A percentile compares a stretch with the other conserved stretches of the same genome.
Evolutionary conservation across 2,329 filamentous ascomycete species (phyloP).

Genomic region (Arthrinium puccinioides): DNA sequence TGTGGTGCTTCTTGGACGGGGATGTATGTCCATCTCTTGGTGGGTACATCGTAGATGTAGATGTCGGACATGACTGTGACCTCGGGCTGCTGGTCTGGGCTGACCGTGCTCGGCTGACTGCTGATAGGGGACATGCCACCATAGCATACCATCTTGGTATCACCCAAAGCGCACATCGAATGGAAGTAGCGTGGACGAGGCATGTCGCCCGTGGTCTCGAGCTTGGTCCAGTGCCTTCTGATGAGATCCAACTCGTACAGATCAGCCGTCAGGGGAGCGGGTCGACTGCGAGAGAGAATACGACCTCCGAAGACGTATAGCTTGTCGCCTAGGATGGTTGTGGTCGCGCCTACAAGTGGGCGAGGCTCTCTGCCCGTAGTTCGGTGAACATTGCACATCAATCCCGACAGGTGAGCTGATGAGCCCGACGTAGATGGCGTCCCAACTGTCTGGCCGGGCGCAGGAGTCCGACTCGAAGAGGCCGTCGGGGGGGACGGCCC

Average conservation of each 20-base stretch:
- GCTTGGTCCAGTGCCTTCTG: constrained; percentile 83
- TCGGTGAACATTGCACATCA: constrained; percentile 68
- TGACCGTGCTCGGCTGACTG: constrained; percentile 34
- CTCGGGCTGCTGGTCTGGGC: constrained; percentile 66
- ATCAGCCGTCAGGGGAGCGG: constrained; percentile 75
- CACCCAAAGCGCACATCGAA: constrained; percentile 86
- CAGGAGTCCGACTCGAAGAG: constrained; percentile 30
- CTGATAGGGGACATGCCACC: constrained; percentile 89
- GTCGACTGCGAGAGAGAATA: constrained; percentile 74
- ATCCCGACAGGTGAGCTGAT: constrained; percentile 53
- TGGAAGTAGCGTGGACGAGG: constrained; percentile 94
- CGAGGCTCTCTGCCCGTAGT: constrained; percentile 90
- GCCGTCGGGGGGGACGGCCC: constrained; percentile 47
- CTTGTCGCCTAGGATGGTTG: constrained; percentile 90
- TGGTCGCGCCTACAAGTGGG: constrained; percentile 88
- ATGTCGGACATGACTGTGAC: constrained; percentile 98
- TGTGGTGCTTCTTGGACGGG: constrained; percentile 76
- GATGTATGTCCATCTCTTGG: constrained; percentile 78
- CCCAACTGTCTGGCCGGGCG: constrained; percentile 29
- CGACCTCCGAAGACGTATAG: constrained; percentile 94
- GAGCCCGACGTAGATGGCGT: constrained; percentile 38
- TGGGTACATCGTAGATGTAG: constrained; percentile 84
- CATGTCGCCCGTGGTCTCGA: constrained; percentile 77
- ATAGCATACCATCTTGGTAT: constrained; percentile 95
- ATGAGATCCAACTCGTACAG: constrained; percentile 92